A percentile compares a stretch with the other conserved stretches of the same genome.
These are phyloP conservation scores for Macroventuria anomochaeta DNA, from an alignment of 2,329 filamentous ascomycete genomes.

Conservation along the genomic window DNA sequence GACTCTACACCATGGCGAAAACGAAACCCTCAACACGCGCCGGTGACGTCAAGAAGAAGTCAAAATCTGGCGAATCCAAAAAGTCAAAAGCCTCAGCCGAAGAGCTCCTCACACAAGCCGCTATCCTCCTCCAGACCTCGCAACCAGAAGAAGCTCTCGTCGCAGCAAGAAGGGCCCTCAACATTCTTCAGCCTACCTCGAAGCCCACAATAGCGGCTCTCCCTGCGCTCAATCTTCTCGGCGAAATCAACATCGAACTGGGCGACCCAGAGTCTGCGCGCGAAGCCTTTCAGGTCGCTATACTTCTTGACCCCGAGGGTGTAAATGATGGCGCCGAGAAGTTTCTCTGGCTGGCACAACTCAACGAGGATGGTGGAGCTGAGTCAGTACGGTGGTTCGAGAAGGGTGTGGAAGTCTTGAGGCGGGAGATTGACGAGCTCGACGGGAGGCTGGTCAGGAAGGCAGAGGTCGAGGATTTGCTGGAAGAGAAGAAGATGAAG, in stretches of 20 bases:
- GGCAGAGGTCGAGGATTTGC: slow-evolving; percentile 40
- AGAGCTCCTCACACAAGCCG: slow-evolving; percentile 63
- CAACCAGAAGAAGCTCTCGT: slow-evolving; percentile 64
- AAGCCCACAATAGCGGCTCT: slow-evolving; percentile 58
- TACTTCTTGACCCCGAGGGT: slow-evolving; percentile 78
- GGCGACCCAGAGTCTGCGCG: slow-evolving; percentile 81
- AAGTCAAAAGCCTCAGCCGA: slow-evolving; percentile 60
- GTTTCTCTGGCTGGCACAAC: slow-evolving; percentile 91
- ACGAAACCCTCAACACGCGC: slow-evolving; percentile 57
- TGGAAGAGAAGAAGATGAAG: slow-evolving; percentile 77
- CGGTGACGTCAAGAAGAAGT: slow-evolving; percentile 42
- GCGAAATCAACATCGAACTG: slow-evolving; percentile 80
- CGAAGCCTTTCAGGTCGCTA: slow-evolving; percentile 74
- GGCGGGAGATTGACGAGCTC: slow-evolving; percentile 71
- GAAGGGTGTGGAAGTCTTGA: slow-evolving; percentile 73
- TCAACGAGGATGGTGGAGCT: slow-evolving; percentile 70
- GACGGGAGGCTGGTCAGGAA: slow-evolving; percentile 54
- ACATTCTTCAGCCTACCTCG: slow-evolving; percentile 51
- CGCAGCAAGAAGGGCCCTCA: slow-evolving; percentile 61
- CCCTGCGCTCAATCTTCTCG: slow-evolving; percentile 75
- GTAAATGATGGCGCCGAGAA: slow-evolving; percentile 88
- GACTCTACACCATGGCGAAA: slow-evolving; percentile 56
- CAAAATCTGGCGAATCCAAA: slow-evolving; percentile 48
- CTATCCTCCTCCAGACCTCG: slow-evolving; percentile 63
- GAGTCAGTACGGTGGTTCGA: slow-evolving; percentile 69